Conservation (phyloP, 345 rosid genomes). For the Kandelia obovata region DNA sequence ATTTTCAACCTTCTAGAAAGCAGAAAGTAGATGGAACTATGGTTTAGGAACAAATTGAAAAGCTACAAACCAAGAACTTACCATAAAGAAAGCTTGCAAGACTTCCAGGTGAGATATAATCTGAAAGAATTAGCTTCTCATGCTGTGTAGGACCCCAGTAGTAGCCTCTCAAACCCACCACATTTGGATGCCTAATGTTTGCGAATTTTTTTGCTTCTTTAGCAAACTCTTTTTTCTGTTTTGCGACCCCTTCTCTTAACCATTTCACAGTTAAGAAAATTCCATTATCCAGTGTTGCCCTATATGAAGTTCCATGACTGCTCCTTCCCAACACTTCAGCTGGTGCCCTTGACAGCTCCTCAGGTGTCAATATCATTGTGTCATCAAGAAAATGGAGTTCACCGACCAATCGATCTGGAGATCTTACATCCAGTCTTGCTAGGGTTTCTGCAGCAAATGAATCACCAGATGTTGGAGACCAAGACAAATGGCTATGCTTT, state of each 20-base stretch:
- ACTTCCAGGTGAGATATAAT: constrained; percentile 90
- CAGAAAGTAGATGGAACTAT: neutral
- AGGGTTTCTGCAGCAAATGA: constrained; percentile 76
- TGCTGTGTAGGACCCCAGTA: constrained; percentile 99
- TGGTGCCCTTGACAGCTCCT: constrained; percentile 93
- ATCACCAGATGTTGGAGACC: constrained; percentile 97
- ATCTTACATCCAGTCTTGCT: constrained; percentile 77
- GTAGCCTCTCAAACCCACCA: constrained; percentile 90
- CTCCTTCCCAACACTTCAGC: constrained; percentile 97
- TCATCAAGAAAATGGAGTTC: constrained; percentile 94
- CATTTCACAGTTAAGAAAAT: constrained; percentile 87
- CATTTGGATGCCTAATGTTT: constrained; percentile 94
- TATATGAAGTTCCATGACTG: constrained; percentile 96
- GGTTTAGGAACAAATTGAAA: neutral
- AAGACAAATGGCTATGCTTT: constrained; percentile 67
- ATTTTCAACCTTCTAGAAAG: neutral
- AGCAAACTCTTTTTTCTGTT: constrained; percentile 91
- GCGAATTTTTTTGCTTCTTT: constrained; percentile 96
- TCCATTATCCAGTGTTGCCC: constrained; percentile 89
- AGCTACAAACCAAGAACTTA: constrained; percentile 30
- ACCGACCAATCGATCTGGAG: constrained; percentile 87
- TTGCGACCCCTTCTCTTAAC: constrained; percentile 98
- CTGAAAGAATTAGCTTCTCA: constrained; percentile 96
- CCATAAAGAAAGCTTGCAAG: constrained; percentile 97
- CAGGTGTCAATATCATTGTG: constrained; percentile 77